Conservation (phyloP, 2,329 filamentous ascomycete genomes). For the Parascedosporium putredinis region DNA sequence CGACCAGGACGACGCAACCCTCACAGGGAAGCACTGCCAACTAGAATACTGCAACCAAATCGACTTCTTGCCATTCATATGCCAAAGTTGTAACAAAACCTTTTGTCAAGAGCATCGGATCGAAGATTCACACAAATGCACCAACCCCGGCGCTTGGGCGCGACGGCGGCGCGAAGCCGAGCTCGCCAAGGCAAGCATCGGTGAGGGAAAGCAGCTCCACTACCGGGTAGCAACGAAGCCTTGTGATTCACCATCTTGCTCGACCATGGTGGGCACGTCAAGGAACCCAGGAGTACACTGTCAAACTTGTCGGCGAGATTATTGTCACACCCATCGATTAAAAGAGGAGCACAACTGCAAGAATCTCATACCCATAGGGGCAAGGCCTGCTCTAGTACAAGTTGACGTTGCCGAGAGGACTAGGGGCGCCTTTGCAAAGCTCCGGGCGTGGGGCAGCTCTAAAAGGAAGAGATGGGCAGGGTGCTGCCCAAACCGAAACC, state of each 20-base stretch:
- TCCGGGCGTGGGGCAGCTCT: slow-evolving; percentile 70
- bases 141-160: slow-evolving; percentile 51
- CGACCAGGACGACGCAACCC: slow-evolving; percentile 61
- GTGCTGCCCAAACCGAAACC: slow-evolving; percentile 54
- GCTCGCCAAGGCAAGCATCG: slow-evolving; percentile 41
- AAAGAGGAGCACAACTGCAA: slow-evolving; percentile 76
- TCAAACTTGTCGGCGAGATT: slow-evolving; percentile 57
- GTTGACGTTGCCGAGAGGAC: slow-evolving; percentile 48
- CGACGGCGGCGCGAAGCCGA: slow-evolving; percentile 43
- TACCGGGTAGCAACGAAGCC: slow-evolving; percentile 52
- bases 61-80: slow-evolving; percentile 91
- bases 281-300: slow-evolving; percentile 63
- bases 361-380: slow-evolving; percentile 54
- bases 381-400: slow-evolving; percentile 28
- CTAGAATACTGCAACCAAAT: slow-evolving; percentile 86
- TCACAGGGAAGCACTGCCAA: slow-evolving; percentile 86
- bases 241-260: slow-evolving; percentile 57
- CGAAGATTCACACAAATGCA: slow-evolving; percentile 67
- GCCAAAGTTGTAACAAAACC: slow-evolving; percentile 74
- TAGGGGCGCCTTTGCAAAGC: slow-evolving; percentile 60
- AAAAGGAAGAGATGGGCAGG: slow-evolving; percentile 55
- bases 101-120: slow-evolving; percentile 92
- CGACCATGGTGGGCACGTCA: slow-evolving; percentile 59
- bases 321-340: slow-evolving; percentile 69
- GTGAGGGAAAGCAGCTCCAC: slow-evolving; percentile 41